A percentile compares a stretch with the other conserved stretches of the same genome.
These are phyloP conservation scores for Zopfia rhizophila DNA, from an alignment of 2,329 filamentous ascomycete species.

Conservation along the genomic window DNA sequence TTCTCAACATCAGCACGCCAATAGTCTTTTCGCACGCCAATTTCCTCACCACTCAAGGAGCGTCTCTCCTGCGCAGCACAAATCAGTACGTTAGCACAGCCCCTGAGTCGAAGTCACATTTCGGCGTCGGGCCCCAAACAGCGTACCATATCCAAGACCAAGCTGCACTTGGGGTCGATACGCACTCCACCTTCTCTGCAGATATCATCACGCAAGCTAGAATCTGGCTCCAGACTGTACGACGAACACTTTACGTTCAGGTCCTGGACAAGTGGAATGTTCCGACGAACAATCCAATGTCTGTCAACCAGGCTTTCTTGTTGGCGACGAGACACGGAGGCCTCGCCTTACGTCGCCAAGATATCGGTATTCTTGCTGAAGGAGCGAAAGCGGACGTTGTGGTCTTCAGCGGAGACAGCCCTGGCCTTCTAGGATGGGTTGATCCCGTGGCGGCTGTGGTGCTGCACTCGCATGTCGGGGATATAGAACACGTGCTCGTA, in stretches of 20 bases:
- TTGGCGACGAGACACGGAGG: slow-evolving; percentile 65
- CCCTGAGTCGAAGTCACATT: slow-evolving; percentile 69
- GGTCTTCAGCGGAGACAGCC: slow-evolving; percentile 62
- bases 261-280: slow-evolving; percentile 56
- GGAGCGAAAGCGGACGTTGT: slow-evolving; percentile 67
- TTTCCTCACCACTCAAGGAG: slow-evolving; percentile 55
- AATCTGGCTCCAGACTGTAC: slow-evolving; percentile 63
- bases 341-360: slow-evolving; percentile 61
- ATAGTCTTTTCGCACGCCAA: slow-evolving; percentile 65
- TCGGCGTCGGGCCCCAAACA: slow-evolving; percentile 62
- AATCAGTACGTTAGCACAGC: slow-evolving; percentile 68
- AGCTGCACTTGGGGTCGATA: slow-evolving; percentile 65
- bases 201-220: slow-evolving; percentile 61
- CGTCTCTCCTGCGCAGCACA: slow-evolving; percentile 56
- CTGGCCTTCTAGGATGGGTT: slow-evolving; percentile 63
- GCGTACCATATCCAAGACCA: slow-evolving; percentile 62
- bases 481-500: slow-evolving; percentile 63
- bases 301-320: slow-evolving; percentile 65
- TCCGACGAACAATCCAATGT: slow-evolving; percentile 63
- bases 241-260: slow-evolving; percentile 53
- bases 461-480: slow-evolving; percentile 64
- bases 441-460: slow-evolving; percentile 68
- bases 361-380: slow-evolving; percentile 61
- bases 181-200: slow-evolving; percentile 63
- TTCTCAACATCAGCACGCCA: slow-evolving; percentile 58